Percentiles rank a stretch among this genome's conserved stretches.
phyloP scores from a whole-genome alignment of 2,329 filamentous ascomycete genomes.

The Corinectria fuckeliana region DNA sequence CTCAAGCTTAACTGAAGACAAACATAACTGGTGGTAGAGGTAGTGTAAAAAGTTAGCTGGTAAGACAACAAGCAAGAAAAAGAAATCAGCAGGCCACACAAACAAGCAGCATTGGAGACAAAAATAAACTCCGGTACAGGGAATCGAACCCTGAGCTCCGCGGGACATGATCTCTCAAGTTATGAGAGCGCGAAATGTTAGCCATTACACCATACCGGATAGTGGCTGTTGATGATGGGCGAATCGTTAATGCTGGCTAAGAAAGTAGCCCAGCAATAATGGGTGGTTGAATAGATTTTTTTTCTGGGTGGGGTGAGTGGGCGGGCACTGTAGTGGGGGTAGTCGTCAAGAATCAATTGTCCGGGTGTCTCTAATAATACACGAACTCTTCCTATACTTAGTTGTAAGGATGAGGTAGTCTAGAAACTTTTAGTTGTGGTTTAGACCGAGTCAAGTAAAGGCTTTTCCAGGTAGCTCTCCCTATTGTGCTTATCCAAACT shows the following conservation, averaged over 20 bases:
- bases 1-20: no score
- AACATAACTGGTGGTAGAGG: no score
- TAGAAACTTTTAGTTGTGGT: no score
- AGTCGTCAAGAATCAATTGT: no score
- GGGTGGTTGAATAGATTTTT: background rate
- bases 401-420: no score
- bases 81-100: background rate
- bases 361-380: no score
- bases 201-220: constrained; percentile 41
- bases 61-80: no score
- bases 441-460: no score
- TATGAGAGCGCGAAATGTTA: constrained; percentile 35
- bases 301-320: background rate
- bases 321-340: background rate
- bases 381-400: no score
- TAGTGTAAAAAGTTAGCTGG: no score
- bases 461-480: no score
- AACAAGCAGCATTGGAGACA: background rate
- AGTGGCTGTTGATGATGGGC: background rate
- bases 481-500: no score
- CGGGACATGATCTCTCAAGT: constrained; percentile 30
- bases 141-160: constrained; percentile 40
- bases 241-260: background rate
- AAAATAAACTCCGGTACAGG: constrained; percentile 35
- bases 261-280: background rate